Conservation (phyloP, 169 alveolate genomes). For the Neospora caninum region DNA sequence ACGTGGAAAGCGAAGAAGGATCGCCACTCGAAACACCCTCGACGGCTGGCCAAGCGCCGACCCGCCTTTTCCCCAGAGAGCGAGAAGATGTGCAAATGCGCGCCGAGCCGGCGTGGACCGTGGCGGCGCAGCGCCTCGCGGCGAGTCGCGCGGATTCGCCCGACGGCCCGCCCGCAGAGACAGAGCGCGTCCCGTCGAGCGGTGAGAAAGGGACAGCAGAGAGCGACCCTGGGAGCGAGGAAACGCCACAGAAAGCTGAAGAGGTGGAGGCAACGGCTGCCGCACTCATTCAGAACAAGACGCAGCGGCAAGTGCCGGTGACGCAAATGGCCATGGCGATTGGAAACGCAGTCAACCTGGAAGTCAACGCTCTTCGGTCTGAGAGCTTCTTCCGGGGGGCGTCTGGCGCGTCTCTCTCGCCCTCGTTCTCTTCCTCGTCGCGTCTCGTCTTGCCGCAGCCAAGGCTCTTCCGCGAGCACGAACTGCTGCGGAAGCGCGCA, state of each 20-base stretch:
- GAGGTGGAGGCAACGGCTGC: background rate
- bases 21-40: too few species aligned
- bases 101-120: too few species aligned
- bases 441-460: conserved; percentile 38
- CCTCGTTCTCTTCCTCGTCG: conserved; percentile 26
- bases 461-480: conserved; percentile 27
- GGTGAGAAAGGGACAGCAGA: background rate
- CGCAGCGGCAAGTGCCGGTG: conserved; percentile 67
- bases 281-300: conserved; percentile 8
- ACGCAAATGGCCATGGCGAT: conserved; percentile 61
- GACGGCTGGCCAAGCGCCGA: too few species aligned
- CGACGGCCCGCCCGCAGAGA: background rate
- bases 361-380: conserved; percentile 10
- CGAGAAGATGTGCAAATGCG: too few species aligned
- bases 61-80: too few species aligned
- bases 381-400: background rate
- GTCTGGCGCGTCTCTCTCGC: background rate
- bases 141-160: too few species aligned
- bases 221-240: background rate
- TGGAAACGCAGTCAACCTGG: conserved; percentile 58
- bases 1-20: background rate
- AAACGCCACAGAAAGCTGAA: background rate
- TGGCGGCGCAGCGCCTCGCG: too few species aligned
- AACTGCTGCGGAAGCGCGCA: conserved; percentile 11
- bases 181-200: background rate